Conservation (phyloP, 306 rosid genomes). For the Canavalia ensiformis region DNA sequence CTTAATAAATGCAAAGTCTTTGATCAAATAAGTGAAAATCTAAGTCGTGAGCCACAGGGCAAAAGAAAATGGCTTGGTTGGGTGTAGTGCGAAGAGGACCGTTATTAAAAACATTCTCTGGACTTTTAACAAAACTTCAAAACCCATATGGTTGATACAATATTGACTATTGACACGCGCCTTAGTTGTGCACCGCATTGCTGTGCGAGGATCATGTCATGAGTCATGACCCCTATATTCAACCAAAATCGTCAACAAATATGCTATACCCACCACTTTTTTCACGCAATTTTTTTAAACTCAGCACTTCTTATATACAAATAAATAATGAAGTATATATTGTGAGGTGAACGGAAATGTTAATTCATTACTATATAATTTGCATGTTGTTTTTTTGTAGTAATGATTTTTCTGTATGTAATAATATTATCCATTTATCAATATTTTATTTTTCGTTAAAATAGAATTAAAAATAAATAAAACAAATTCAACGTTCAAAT, state of each 20-base stretch:
- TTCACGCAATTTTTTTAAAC: neutral
- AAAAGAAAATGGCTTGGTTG: conserved; percentile 3
- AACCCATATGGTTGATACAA: conserved; percentile 18
- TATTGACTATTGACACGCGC: conserved; percentile 42
- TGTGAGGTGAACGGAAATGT: neutral
- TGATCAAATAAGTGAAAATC: conserved; percentile 9
- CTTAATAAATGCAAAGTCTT: conserved; percentile 63
- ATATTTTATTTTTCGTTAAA: too few species aligned
- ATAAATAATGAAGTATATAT: neutral
- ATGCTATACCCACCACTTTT: neutral
- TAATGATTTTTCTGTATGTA: too few species aligned
- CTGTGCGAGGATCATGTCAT: conserved; percentile 16
- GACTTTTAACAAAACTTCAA: conserved; percentile 54
- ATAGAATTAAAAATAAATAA: too few species aligned
- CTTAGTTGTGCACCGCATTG: conserved; percentile 48
- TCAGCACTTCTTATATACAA: neutral
- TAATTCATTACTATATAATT: neutral
- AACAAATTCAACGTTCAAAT: too few species aligned
- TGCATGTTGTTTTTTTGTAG: neutral
- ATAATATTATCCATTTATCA: too few species aligned
- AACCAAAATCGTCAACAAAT: neutral
- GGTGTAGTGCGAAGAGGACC: conserved; percentile 46
- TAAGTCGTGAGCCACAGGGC: conserved; percentile 46
- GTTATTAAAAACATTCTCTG: conserved; percentile 50
- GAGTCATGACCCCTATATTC: neutral